Evolutionary conservation across 176 grass and related monocot genomes (phyloP).

Genomic region (Bothriochloa decipiens): DNA sequence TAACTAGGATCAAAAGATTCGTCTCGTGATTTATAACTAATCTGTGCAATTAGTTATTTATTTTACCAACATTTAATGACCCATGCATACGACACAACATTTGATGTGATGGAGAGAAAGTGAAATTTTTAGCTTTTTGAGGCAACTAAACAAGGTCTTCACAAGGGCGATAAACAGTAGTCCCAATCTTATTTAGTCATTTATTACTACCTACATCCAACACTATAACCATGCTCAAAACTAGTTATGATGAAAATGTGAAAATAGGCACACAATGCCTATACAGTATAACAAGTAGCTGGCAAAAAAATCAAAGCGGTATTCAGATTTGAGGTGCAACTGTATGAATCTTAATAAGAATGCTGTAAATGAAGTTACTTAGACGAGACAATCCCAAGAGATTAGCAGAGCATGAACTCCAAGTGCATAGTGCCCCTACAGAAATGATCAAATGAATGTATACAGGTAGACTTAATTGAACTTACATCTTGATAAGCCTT

Average conservation of each 20-base stretch:
- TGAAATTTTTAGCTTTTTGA: no score
- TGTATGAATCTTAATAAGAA: conserved; percentile 12
- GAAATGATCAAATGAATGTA: conserved; percentile 33
- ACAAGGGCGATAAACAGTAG: background rate
- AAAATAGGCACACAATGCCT: conserved; percentile 11
- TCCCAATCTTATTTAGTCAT: conserved; percentile 19
- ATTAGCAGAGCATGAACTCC: conserved; percentile 13
- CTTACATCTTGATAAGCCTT: conserved; percentile 99
- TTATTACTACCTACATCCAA: background rate
- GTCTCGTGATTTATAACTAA: no score
- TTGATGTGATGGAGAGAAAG: no score
- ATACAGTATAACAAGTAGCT: background rate
- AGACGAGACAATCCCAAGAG: conserved; percentile 7
- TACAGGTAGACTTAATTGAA: conserved; percentile 24
- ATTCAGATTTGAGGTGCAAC: background rate
- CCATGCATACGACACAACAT: no score
- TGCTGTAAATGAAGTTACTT: conserved; percentile 17
- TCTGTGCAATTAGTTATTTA: no score
- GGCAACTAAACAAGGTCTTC: no score
- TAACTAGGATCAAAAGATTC: no score
- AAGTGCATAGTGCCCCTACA: background rate
- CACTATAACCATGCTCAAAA: background rate
- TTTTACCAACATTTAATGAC: no score
- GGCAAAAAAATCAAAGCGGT: conserved; percentile 16
- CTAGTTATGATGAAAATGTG: conserved; percentile 6